Evolutionary conservation across 495 filamentous ascomycete genomes (phyloP).

Genomic region (Opeltia flavorubescens): DNA sequence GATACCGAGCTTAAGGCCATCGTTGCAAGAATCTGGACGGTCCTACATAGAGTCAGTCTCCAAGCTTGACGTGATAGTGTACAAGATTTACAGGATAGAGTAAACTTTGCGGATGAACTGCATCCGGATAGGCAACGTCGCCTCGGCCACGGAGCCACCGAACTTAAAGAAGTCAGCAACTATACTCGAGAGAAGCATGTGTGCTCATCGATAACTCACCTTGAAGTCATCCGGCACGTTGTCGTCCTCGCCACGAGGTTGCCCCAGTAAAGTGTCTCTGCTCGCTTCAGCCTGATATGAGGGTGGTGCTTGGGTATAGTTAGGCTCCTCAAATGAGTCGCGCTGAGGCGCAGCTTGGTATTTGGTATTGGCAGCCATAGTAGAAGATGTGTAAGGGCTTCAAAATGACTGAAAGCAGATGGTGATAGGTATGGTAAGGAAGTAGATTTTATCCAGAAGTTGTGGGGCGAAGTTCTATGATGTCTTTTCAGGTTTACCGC

Average conservation of each 20-base stretch:
- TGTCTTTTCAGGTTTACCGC: neutral
- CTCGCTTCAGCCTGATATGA: slow-evolving; percentile 50
- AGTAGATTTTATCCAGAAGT: too few relatives aligned
- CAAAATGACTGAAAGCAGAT: neutral
- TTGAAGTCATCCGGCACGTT: slow-evolving; percentile 97
- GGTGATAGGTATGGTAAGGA: neutral
- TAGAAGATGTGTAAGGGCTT: neutral
- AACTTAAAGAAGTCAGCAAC: slow-evolving; percentile 37
- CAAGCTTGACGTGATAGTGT: neutral
- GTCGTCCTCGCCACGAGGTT: slow-evolving; percentile 72
- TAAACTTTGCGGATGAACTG: slow-evolving; percentile 95
- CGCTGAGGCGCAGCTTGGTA: slow-evolving; percentile 59
- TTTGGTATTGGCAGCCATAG: slow-evolving; percentile 57
- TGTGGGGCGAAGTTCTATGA: neutral
- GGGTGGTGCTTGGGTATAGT: slow-evolving; percentile 75
- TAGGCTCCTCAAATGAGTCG: slow-evolving; percentile 50
- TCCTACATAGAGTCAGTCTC: slow-evolving; percentile 28
- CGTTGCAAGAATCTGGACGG: slow-evolving; percentile 79
- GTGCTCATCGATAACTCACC: slow-evolving; percentile 24
- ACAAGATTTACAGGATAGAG: slow-evolving; percentile 51
- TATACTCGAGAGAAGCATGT: neutral
- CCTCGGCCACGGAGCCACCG: slow-evolving; percentile 81
- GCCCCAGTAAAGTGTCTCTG: slow-evolving; percentile 41
- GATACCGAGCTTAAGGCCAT: slow-evolving; percentile 64
- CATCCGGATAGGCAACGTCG: slow-evolving; percentile 88